Evolutionary conservation across 306 rosid genomes (phyloP).

Genomic region (Abrus pulchellus): DNA sequence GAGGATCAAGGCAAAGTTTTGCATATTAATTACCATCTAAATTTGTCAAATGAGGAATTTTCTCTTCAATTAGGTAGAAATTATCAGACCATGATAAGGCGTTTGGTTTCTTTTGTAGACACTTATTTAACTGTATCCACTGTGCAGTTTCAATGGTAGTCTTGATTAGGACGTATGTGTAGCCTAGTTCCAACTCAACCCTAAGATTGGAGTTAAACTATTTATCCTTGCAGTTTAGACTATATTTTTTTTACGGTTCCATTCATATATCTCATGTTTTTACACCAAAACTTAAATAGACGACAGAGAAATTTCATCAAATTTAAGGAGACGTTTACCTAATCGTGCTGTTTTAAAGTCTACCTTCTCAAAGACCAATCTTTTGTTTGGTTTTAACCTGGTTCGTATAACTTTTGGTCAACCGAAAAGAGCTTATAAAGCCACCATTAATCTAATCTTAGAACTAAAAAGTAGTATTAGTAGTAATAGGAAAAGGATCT

Average conservation of each 20-base stretch:
- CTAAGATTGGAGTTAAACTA: not conserved
- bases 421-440: not conserved
- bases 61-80: not conserved
- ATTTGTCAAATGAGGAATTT: not conserved
- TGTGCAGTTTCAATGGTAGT: not conserved
- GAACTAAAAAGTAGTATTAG: not conserved
- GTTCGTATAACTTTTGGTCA: not conserved
- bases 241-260: not conserved
- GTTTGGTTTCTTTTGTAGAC: not conserved
- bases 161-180: not conserved
- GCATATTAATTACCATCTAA: not conserved
- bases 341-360: not conserved
- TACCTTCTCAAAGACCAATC: too few relatives aligned
- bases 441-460: not conserved
- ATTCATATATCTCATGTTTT: not conserved
- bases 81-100: not conserved
- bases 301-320: not conserved
- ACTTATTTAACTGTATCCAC: not conserved
- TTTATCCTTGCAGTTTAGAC: not conserved
- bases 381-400: not conserved
- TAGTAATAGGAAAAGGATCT: not conserved
- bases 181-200: not conserved
- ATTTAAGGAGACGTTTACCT: not conserved
- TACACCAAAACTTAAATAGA: not conserved
- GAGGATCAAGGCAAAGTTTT: not conserved